Evolutionary conservation across 169 alveolate species (phyloP), one percentile per base, ranked within the genome.

Genomic region (Eimeria sp.): DNA sequence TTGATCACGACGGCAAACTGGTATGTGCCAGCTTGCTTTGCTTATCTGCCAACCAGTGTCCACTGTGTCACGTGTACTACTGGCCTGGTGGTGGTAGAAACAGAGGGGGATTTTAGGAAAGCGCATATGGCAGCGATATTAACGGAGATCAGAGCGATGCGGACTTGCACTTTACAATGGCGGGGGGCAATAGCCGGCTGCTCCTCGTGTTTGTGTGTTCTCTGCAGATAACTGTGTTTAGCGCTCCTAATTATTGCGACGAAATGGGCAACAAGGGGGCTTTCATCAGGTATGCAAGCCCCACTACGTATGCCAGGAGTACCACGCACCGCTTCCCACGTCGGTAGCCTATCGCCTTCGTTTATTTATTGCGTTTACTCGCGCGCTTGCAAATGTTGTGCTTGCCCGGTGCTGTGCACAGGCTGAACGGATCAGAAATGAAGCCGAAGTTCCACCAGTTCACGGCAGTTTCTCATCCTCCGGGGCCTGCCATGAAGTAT

Each of bases 241-340:
- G 99, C 82, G 99, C 99, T 30, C 99, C 99, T 11, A 99, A 99
- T 97, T 99, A 99, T 97, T 99, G 99, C 97, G 99, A 99, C 97
- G 99, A 99, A 97, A 99, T 99, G 99, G 99, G 99, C 75, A 99
- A 99, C 98, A 99, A 99, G 97, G 99, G 96, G 34, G 97, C 97
- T 51, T 90, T 93, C 70, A 87, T 94, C 72, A 67, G 96, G 97
- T 95, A 83, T 27, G 96, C 58, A 40, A 11, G 49, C 13, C 72
- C 27, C 30, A 13, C 73, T 13, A 11, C 75, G 6, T 7, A 4
- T 47, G 47, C 34, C 49, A 18, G 61, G 47, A 27, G 90, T n/a
- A 43, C 65, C 25, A 0, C 0, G 25, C 20, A 49, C 18, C 40
- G 54, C 49, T 25, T 14, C 34, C 14, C 40, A 16, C 11, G 6